Percentiles rank a stretch among this genome's conserved stretches.
Evolutionary conservation across 331 rosid species (phyloP).

Genomic region (Ulmus americana): DNA sequence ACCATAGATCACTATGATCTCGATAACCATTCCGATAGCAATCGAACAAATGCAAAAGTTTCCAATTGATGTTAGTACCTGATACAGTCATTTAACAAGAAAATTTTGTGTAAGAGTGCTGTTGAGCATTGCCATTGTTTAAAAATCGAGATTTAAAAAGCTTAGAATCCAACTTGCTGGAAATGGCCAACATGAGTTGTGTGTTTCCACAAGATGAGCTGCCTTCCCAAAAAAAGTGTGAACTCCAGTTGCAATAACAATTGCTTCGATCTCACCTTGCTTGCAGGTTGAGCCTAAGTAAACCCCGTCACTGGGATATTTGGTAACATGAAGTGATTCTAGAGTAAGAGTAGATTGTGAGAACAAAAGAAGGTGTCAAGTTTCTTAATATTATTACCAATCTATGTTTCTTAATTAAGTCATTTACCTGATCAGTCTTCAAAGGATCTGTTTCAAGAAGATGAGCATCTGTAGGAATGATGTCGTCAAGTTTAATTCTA

Average conservation of each 20-base stretch:
- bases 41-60: slow-evolving; percentile 75
- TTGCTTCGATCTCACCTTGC: slow-evolving; percentile 74
- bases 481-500: slow-evolving; percentile 71
- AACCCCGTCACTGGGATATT: slow-evolving; percentile 57
- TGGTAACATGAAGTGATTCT: slow-evolving; percentile 57
- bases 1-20: slow-evolving; percentile 53
- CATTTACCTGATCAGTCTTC: slow-evolving; percentile 60
- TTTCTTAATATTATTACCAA: background rate
- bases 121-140: background rate
- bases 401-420: background rate
- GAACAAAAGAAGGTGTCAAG: slow-evolving; percentile 1
- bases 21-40: slow-evolving; percentile 61
- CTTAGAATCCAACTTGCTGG: slow-evolving; percentile 42
- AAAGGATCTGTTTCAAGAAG: slow-evolving; percentile 77
- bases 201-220: slow-evolving; percentile 80
- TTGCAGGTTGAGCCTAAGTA: slow-evolving; percentile 83
- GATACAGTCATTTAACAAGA: background rate
- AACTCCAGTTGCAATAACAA: slow-evolving; percentile 75
- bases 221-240: slow-evolving; percentile 77
- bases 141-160: background rate
- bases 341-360: slow-evolving; percentile 74
- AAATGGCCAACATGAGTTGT: slow-evolving; percentile 74
- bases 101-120: background rate
- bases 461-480: slow-evolving; percentile 67
- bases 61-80: slow-evolving; percentile 69